Evolutionary conservation across 2,329 filamentous ascomycete species (phyloP).

Genomic region (Diplodia seriata): DNA sequence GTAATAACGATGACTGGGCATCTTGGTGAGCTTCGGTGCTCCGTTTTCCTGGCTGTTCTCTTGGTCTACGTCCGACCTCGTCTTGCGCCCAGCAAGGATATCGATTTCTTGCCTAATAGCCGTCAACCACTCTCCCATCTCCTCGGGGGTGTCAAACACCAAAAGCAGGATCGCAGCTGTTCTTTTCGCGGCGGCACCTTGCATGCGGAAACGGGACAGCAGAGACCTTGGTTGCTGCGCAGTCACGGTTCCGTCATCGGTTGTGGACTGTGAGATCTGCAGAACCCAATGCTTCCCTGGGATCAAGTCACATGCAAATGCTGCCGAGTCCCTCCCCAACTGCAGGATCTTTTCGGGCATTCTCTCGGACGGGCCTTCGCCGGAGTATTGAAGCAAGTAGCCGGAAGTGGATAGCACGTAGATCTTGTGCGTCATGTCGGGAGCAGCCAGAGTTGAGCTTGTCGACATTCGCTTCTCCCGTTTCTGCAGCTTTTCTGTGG

Average conservation of each 20-base stretch:
- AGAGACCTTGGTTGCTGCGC: conserved; percentile 65
- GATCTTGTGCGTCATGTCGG: conserved; percentile 74
- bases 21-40: conserved; percentile 37
- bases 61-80: conserved; percentile 42
- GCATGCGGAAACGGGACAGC: conserved; percentile 69
- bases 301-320: conserved; percentile 80
- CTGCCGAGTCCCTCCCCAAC: conserved; percentile 75
- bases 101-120: conserved; percentile 74
- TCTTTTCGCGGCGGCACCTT: conserved; percentile 61
- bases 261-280: conserved; percentile 72
- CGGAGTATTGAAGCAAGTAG: conserved; percentile 76
- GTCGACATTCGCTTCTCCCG: conserved; percentile 51
- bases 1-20: conserved; percentile 47
- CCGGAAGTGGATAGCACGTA: conserved; percentile 75
- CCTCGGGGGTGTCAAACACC: conserved; percentile 73
- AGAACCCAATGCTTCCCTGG: conserved; percentile 82
- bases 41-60: conserved; percentile 37
- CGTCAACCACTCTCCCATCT: conserved; percentile 79
- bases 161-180: conserved; percentile 71
- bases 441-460: conserved; percentile 50
- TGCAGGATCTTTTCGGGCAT: conserved; percentile 76
- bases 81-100: conserved; percentile 69
- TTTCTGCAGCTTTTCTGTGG: conserved; percentile 46
- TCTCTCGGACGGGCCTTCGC: conserved; percentile 72
- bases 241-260: conserved; percentile 61